A percentile compares a stretch with the other conserved stretches of the same genome.
Evolutionary conservation across 768 basidiomycete genomes (phyloP).

Genomic region (Trametes gibbosa): DNA sequence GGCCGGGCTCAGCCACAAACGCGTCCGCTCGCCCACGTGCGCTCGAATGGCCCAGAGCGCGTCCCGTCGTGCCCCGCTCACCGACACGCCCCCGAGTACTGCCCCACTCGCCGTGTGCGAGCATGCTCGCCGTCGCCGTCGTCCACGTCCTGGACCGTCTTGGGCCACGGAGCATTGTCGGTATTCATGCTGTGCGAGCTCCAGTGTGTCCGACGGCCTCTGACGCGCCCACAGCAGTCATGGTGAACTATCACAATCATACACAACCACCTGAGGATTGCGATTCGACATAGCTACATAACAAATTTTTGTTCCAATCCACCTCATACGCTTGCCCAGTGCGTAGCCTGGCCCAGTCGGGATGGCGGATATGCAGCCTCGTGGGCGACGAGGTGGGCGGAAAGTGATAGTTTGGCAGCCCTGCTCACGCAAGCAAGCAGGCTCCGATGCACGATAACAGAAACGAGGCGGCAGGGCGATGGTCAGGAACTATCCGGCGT

Average conservation of each 20-base stretch:
- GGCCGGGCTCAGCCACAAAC: slow-evolving; percentile 8
- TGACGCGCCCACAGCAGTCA: too few species aligned
- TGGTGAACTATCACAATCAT: too few species aligned
- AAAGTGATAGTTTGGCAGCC: neutral
- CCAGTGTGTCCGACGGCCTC: neutral
- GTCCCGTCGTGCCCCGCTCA: slow-evolving; percentile 11
- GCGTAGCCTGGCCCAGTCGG: too few species aligned
- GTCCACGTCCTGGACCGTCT: neutral
- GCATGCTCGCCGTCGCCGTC: neutral
- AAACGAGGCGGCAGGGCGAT: neutral
- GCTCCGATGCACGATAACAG: neutral
- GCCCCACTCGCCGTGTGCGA: neutral
- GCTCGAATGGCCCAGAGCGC: slow-evolving; percentile 5
- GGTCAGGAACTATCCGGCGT: neutral
- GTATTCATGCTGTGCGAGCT: neutral
- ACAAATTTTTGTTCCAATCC: too few species aligned
- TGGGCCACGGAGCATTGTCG: neutral
- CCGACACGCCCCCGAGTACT: neutral
- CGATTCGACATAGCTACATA: too few species aligned
- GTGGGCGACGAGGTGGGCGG: neutral
- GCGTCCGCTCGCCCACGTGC: slow-evolving; percentile 3
- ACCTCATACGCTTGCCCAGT: too few species aligned
- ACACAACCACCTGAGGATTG: too few species aligned
- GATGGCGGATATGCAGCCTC: neutral
- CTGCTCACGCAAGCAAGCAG: neutral